Evolutionary conservation across 208 protist genomes (phyloP).

Genomic region (Crithidia expoeki): DNA sequence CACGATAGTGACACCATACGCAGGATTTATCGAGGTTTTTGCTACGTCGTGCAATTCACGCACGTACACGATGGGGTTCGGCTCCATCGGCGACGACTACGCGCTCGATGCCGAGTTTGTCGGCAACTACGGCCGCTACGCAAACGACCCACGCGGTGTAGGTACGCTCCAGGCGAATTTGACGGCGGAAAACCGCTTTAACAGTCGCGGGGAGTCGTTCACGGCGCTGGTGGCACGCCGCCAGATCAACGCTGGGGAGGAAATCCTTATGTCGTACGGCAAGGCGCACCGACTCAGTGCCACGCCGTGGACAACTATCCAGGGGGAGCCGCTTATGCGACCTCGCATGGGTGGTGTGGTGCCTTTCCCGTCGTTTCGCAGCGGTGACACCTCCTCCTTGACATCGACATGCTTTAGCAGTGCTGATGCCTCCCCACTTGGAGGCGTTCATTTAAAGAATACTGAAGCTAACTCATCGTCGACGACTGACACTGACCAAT

Average conservation of each 20-base stretch:
- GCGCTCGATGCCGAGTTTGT: constrained; percentile 89
- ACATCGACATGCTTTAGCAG: neutral
- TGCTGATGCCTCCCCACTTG: too few relatives aligned
- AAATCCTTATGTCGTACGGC: constrained; percentile 91
- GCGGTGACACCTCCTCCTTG: neutral
- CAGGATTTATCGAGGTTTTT: constrained; percentile 85
- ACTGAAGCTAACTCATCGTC: neutral
- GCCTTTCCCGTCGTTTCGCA: constrained; percentile 62
- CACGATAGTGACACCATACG: constrained; percentile 80
- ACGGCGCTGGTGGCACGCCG: constrained; percentile 80
- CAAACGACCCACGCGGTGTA: constrained; percentile 86
- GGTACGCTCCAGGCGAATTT: constrained; percentile 72
- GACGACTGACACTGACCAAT: too few relatives aligned
- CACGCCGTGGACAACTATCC: constrained; percentile 68
- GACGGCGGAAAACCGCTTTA: constrained; percentile 81
- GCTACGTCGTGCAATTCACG: constrained; percentile 80
- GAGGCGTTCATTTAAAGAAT: too few relatives aligned
- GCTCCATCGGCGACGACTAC: constrained; percentile 77
- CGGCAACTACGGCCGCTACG: constrained; percentile 89
- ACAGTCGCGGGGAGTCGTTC: constrained; percentile 79
- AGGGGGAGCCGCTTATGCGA: constrained; percentile 65
- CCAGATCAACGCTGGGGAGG: constrained; percentile 79
- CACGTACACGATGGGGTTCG: constrained; percentile 92
- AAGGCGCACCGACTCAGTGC: constrained; percentile 77
- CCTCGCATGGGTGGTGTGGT: constrained; percentile 57